These are phyloP conservation scores for Fagus crenata DNA, from an alignment of 306 rosid genomes.

Conservation along the genomic window DNA sequence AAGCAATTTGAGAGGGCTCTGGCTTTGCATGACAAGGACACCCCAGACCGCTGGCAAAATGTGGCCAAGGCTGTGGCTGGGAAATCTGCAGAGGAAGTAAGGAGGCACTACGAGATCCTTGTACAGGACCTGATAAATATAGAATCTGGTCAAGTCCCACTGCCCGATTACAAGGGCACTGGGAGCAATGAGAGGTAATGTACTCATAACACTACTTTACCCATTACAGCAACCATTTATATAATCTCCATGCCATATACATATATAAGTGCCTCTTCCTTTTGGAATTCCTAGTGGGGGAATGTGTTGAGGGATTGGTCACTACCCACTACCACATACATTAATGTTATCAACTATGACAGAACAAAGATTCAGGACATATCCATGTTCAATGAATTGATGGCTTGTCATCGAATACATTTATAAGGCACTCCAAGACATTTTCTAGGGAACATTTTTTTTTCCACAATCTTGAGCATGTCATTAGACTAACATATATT, in stretches of 20 bases:
- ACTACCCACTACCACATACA: neutral
- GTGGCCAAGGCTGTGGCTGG: slow-evolving; percentile 90
- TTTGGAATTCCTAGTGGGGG: neutral
- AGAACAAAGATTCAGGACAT: neutral
- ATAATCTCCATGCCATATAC: neutral
- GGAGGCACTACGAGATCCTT: slow-evolving; percentile 73
- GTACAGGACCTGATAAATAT: slow-evolving; percentile 71
- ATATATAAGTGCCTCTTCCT: neutral
- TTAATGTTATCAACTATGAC: neutral
- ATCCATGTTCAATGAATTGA: too few relatives aligned
- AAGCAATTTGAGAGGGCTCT: slow-evolving; percentile 83
- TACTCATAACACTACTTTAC: neutral
- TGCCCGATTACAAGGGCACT: slow-evolving; percentile 58
- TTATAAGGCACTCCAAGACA: neutral
- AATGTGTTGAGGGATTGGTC: neutral
- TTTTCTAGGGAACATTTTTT: neutral
- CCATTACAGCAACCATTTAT: neutral
- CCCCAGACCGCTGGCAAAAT: slow-evolving; percentile 81
- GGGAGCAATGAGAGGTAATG: slow-evolving; percentile 56
- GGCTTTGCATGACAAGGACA: slow-evolving; percentile 74
- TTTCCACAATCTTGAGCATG: neutral
- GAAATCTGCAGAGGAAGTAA: slow-evolving; percentile 69
- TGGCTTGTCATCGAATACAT: neutral
- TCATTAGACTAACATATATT: neutral
- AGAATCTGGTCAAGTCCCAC: slow-evolving; percentile 68